Evolutionary conservation across 2,329 filamentous ascomycete genomes (phyloP).

Genomic region (Pseudogymnoascus sp.): DNA sequence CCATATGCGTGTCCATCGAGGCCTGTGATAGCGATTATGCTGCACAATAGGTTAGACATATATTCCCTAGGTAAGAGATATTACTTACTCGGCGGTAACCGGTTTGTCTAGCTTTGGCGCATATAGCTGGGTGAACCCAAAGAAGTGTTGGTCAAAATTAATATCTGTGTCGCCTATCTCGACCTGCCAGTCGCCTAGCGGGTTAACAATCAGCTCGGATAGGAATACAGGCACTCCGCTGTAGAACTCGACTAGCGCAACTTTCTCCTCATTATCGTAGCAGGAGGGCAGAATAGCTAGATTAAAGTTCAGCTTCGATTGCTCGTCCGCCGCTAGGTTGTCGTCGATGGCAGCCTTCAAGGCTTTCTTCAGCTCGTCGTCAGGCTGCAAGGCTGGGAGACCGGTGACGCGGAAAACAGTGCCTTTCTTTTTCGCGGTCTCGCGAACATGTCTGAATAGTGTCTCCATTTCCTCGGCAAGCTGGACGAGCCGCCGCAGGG

Average conservation of each 20-base stretch:
- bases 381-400: conserved; percentile 13
- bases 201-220: conserved; percentile 11
- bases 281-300: conserved; percentile 13
- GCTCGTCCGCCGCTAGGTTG: conserved; percentile 9
- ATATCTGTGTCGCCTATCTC: conserved; percentile 17
- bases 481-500: no score
- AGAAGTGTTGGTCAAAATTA: conserved; percentile 23
- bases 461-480: no score
- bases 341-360: conserved; percentile 9
- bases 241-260: conserved; percentile 14
- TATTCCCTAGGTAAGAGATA: not conserved
- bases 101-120: not conserved
- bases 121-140: conserved; percentile 26
- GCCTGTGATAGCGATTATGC: conserved; percentile 25
- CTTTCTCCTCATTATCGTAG: conserved; percentile 8
- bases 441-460: no score
- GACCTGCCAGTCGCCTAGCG: conserved; percentile 13
- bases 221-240: conserved; percentile 13
- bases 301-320: not conserved
- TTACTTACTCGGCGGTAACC: conserved; percentile 16
- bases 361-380: conserved; percentile 9
- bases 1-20: conserved; percentile 29
- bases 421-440: not conserved
- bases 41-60: conserved; percentile 9
- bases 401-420: conserved; percentile 13